Percentiles rank a stretch among this genome's conserved stretches.
These are phyloP conservation scores for Sequoia sempervirens DNA, from an alignment of 75 land plant genomes.

Conservation along the genomic window DNA sequence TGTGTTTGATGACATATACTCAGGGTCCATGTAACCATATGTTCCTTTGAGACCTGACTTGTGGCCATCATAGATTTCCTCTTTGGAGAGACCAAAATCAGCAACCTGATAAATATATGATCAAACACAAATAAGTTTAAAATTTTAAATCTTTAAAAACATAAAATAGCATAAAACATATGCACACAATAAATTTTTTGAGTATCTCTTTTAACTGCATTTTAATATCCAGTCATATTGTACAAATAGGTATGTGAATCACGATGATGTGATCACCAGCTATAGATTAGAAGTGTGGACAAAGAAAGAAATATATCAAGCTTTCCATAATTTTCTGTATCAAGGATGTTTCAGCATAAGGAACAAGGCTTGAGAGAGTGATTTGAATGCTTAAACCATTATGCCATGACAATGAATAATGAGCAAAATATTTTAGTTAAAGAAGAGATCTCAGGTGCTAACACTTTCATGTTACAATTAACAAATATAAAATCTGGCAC, in stretches of 20 bases:
- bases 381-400: background rate
- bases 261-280: background rate
- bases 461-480: background rate
- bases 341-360: background rate
- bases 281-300: background rate
- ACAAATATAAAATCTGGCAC: background rate
- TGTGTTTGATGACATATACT: constrained; percentile 67
- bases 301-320: background rate
- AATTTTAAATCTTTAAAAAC: background rate
- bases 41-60: constrained; percentile 86
- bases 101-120: constrained; percentile 69
- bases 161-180: background rate
- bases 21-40: constrained; percentile 95
- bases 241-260: background rate
- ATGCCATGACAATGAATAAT: background rate
- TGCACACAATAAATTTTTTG: background rate
- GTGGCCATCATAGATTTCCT: constrained; percentile 47
- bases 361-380: background rate
- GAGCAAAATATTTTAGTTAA: background rate
- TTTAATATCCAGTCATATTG: background rate
- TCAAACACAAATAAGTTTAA: background rate
- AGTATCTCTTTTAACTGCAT: background rate
- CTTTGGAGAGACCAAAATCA: constrained; percentile 95
- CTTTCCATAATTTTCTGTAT: background rate
- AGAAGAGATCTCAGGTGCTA: background rate